Evolutionary conservation across 768 basidiomycete genomes (phyloP), one percentile per base, ranked within the genome.

Genomic region (Kwoniella europaea): DNA sequence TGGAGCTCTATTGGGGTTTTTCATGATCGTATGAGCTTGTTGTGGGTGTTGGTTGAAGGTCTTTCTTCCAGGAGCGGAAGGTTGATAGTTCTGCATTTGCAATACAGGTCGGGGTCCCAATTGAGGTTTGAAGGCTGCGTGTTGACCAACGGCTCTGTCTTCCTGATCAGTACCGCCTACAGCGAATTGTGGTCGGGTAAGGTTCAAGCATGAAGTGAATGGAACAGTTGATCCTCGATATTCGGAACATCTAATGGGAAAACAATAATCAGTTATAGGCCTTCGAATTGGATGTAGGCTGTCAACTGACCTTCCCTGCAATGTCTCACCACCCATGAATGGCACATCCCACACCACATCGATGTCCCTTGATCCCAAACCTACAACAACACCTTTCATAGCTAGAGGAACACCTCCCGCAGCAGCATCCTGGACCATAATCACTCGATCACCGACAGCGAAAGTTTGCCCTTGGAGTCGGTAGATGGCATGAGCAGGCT

Each of bases 321-420:
- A 85, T 0, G 92, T 97, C 2, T 88, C 87, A 7, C 97, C 97
- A 22, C 93, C 90, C 89, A 99, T 92, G 85, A 99, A 98, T 1
- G 93, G 88, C 24, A 91, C 90, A 82, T 99, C 97, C 92, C 97
- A 98, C 0, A 96, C 88, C 24, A 98, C 91, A 82, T 98, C 97
- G 88, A 98, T 91, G 3, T 91, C 89, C 79, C 91, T 92, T 2
- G 90, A 85, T 76, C 90, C 92, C 77, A 99, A 84, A 15, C 95
- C 93, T 63, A 98, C 88, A 27, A 98, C 94, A 16, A 96, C 93
- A 22, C 97, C 97, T 84, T 96, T 98, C 63, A 90, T 91, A 0
- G 90, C 89, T 15, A 98, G 86, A 1, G 95, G 94, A 0, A 98
- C 95, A 43, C 91, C 90, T 35, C 95, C 95, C 1, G 82, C 81